Base-by-base conservation (phyloP, 768 basidiomycete species). In the Rhodotorula diobovata region DNA sequence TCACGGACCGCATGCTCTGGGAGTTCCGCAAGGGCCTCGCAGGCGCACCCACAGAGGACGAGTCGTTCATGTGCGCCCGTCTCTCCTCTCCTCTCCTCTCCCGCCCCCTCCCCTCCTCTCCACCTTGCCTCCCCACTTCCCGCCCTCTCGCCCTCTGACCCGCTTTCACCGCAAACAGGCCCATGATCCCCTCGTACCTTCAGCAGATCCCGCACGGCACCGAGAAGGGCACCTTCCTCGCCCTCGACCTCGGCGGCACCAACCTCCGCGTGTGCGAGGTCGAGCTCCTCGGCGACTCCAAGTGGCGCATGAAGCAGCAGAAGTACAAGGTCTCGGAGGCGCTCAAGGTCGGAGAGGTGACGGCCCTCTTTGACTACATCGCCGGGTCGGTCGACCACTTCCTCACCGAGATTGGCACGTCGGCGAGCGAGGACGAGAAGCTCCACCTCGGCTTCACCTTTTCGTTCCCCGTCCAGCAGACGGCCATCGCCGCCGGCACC, bases 361-460 rank as follows among this genome's bases (percentile, higher is more conserved):
- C 85, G 2, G 86, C 85, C 6, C 83, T 99, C 61, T 98, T 99
- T 78, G 96, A 98, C 83, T 99, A 97, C 82, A 89, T 99, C 50
- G 96, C 96, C 48, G 91, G 93, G 73, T 94, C 91, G 5, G 94
- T 99, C 25, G 93, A 97, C 79, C 87, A 91, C 18, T 99, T 99
- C 83, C 84, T 98, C 75, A 95, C 91, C 35, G 85, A 88, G 41
- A 78, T 80, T 50, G 84, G 85, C 66, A 81, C 82, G 48, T 75
- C 79, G 37, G 81, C 79, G 30, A 61, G 43, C 15, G 65, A 63
- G 53, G 66, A 68, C 55, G 75, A 80, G 68, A 71, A 79, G 28
- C 75, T 89, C 50, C 85, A 86, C 41, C 87, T 99, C 6, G 96
- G 95, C 16, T 85, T 99, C 62, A 98, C 96, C 0, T 99, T 98